phyloP scores from a whole-genome alignment of 1,139 yeast species.

The Magnusiomyces clavatus region DNA sequence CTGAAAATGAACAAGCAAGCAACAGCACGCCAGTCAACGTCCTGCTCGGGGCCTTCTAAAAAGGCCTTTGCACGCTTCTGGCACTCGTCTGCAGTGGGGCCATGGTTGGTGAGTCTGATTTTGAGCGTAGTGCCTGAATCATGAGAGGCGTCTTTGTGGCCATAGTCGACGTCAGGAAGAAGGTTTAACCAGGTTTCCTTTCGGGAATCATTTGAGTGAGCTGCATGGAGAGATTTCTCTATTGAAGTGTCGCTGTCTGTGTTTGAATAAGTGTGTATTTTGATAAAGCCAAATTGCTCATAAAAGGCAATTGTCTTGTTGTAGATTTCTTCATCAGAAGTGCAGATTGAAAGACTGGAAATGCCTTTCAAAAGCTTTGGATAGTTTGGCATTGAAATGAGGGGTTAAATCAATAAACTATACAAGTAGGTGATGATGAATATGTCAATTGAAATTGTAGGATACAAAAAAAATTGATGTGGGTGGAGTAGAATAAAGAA shows the following conservation, averaged over 20 bases:
- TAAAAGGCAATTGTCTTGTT: constrained; percentile 46
- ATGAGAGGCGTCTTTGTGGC: constrained; percentile 23
- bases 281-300: constrained; percentile 48
- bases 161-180: constrained; percentile 14
- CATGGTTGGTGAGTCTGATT: constrained; percentile 25
- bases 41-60: constrained; percentile 17
- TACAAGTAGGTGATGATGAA: background rate
- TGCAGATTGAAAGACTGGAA: constrained; percentile 50
- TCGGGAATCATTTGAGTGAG: constrained; percentile 24
- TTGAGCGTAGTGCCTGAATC: constrained; percentile 29
- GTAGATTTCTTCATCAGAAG: constrained; percentile 43
- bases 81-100: constrained; percentile 20
- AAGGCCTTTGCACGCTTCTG: constrained; percentile 17
- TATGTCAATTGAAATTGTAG: background rate
- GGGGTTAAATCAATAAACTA: background rate
- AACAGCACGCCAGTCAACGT: constrained; percentile 34
- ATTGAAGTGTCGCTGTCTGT: constrained; percentile 21
- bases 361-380: constrained; percentile 24
- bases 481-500: background rate
- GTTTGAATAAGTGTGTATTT: constrained; percentile 38
- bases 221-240: constrained; percentile 22
- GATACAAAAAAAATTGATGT: background rate
- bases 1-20: constrained; percentile 30
- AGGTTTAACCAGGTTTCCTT: constrained; percentile 26
- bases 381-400: constrained; percentile 3